Percentiles rank a stretch among this genome's conserved stretches.
Evolutionary conservation across 2,329 filamentous ascomycete species (phyloP).

Genomic region (Ophiostoma sp.): DNA sequence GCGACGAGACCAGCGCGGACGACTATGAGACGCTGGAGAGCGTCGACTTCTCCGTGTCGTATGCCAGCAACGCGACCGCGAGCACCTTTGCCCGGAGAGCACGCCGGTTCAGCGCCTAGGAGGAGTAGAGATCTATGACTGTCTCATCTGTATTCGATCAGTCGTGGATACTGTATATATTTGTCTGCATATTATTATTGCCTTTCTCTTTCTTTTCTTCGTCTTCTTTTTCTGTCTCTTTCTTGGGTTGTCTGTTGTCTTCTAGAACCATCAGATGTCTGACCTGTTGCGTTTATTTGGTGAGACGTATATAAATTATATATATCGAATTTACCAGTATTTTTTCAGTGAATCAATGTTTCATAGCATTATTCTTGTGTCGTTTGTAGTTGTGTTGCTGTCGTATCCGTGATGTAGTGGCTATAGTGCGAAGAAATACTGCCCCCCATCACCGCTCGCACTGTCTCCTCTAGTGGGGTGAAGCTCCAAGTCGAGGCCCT

Average conservation of each 20-base stretch:
- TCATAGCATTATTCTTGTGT: no score
- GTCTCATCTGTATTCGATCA: background rate
- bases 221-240: background rate
- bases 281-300: no score
- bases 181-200: background rate
- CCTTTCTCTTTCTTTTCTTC: background rate
- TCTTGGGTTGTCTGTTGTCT: background rate
- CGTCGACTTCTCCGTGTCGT: no score
- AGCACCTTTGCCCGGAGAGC: background rate
- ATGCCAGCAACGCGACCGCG: background rate
- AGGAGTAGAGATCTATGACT: background rate
- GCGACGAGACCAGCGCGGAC: no score
- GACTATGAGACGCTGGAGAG: no score
- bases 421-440: background rate
- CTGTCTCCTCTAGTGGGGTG: slow-evolving; percentile 1
- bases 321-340: no score
- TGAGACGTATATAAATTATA: no score
- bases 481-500: background rate
- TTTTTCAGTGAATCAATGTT: no score
- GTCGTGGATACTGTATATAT: background rate
- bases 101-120: background rate
- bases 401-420: no score
- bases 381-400: no score
- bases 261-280: no score
- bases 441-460: slow-evolving; percentile 24